phyloP scores from a whole-genome alignment of 2,329 filamentous ascomycete genomes.

The Aurifilum marmelostoma region DNA sequence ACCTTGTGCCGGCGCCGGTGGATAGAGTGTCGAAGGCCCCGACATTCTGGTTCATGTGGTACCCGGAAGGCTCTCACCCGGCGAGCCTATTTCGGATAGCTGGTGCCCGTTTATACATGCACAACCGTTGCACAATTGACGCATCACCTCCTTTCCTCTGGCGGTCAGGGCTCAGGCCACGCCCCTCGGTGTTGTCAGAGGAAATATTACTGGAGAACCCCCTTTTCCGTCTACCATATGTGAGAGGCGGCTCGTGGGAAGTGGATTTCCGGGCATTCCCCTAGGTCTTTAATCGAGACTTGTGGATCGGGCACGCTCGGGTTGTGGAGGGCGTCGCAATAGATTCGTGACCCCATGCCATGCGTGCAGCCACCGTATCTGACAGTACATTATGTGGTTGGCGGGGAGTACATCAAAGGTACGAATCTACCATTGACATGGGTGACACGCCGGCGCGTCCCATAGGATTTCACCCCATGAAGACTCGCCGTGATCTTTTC shows the following conservation, averaged over 20 bases:
- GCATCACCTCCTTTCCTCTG: neutral
- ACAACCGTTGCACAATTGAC: slow-evolving; percentile 1
- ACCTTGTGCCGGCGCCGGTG: neutral
- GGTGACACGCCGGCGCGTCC: neutral
- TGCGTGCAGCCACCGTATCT: neutral
- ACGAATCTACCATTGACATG: neutral
- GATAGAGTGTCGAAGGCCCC: neutral
- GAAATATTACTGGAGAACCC: neutral
- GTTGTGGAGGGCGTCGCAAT: neutral
- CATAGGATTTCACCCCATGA: neutral
- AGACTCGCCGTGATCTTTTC: slow-evolving; percentile 7
- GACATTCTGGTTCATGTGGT: slow-evolving; percentile 4
- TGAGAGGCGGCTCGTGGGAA: neutral
- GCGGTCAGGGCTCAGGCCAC: neutral
- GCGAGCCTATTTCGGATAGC: slow-evolving; percentile 1
- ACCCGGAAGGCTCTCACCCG: slow-evolving; percentile 2
- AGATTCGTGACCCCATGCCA: neutral
- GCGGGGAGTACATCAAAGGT: neutral
- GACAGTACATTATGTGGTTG: neutral
- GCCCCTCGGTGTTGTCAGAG: neutral
- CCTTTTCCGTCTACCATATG: neutral
- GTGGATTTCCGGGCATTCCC: neutral
- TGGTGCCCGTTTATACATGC: neutral
- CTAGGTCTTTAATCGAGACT: neutral
- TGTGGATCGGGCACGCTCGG: neutral